These are phyloP conservation scores for Lachnellula hyalina DNA, from an alignment of 2,329 filamentous ascomycete species.

Conservation along the genomic window DNA sequence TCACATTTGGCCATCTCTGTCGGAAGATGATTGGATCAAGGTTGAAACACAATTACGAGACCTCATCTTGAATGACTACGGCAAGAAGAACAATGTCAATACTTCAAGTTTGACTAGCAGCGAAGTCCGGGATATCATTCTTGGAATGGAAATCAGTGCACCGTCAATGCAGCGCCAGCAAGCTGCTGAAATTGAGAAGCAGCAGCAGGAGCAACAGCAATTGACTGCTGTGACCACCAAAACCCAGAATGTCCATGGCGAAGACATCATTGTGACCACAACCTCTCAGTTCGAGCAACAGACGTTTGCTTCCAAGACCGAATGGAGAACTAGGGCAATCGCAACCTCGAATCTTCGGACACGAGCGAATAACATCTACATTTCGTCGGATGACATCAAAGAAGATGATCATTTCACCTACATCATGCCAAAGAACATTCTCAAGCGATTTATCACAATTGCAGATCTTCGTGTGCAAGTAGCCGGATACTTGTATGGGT, in stretches of 20 bases:
- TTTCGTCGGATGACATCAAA: conserved; percentile 89
- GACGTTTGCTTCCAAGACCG: conserved; percentile 96
- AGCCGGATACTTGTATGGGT: conserved; percentile 90
- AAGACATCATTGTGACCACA: conserved; percentile 97
- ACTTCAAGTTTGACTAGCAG: conserved; percentile 93
- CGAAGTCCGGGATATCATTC: conserved; percentile 95
- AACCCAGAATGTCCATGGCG: conserved; percentile 93
- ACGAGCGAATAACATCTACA: conserved; percentile 96
- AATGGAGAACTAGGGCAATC: conserved; percentile 95
- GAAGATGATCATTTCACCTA: conserved; percentile 87
- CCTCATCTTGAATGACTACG: conserved; percentile 95
- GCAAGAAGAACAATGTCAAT: conserved; percentile 99
- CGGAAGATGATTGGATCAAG: conserved; percentile 98
- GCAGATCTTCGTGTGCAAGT: conserved; percentile 95
- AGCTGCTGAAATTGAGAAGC: conserved; percentile 97
- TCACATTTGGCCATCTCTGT: conserved; percentile 94
- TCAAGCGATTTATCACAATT: conserved; percentile 97
- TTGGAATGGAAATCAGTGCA: conserved; percentile 99
- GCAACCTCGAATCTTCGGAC: conserved; percentile 93
- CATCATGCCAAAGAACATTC: conserved; percentile 97
- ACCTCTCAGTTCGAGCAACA: conserved; percentile 98
- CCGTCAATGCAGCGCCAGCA: conserved; percentile 98
- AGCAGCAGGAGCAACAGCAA: conserved; percentile 94
- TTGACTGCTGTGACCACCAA: conserved; percentile 96
- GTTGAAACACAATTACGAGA: conserved; percentile 96